Evolutionary conservation across 345 rosid species (phyloP), one percentile per base, ranked within the genome.

Genomic region (Aquilaria malaccensis): DNA sequence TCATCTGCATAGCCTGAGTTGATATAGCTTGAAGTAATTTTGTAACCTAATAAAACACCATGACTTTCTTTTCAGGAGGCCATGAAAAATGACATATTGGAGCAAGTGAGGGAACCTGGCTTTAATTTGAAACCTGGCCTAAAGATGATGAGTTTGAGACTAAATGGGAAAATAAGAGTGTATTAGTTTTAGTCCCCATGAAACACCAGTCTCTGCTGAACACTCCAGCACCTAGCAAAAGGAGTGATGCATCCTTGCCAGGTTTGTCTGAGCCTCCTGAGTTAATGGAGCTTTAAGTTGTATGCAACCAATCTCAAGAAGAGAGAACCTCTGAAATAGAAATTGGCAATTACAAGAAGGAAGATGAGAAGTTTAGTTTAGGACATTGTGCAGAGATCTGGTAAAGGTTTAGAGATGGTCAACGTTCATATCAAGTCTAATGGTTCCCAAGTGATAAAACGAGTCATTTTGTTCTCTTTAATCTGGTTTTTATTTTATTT

Each of bases 41-140:
- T 22, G 22, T 22, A 11, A 13, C 52, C 2, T 58, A 7, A 22
- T 41, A 7, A 11, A 13, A 22, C 32, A 53, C 43, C n/a, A 11
- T 55, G 45, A 5, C 22, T 22, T 22, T 22, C 10, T 13, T 78
- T 75, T 69, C 77, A 91, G 98, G 98, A 91, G 68, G 98, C 98
- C 53, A 89, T 78, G 96, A 92, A 81, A 89, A 92, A 87, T 73
- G 98, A 92, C 64, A 92, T 95, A 0, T 67, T 92, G 64, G 98
- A 92, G 59, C 86, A 71, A 6, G 84, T 85, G 10, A 79, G 80
- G 76, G 98, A 89, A 13, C 98, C 96, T 0, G 74, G 72, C 74
- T 45, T 89, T 11, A 89, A 92, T 66, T 63, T 92, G 60, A 89
- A 85, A 77, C 73, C 82, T 0, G 82, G 43, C 22, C 22, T 2